These are phyloP conservation scores for Populus tomentosa DNA, from an alignment of 441 rosid genomes.

Conservation along the genomic window DNA sequence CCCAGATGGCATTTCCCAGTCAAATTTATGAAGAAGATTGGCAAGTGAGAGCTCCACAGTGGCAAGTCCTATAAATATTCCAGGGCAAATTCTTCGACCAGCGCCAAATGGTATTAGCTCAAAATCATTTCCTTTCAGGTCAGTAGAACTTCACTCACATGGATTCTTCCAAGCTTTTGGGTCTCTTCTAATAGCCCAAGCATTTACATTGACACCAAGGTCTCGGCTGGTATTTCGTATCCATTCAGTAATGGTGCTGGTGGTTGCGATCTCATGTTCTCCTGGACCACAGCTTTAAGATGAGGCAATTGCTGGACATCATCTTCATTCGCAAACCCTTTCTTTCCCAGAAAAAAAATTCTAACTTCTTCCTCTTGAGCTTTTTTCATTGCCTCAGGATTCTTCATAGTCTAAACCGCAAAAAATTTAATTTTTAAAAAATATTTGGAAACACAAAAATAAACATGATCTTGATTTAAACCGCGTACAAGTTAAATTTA, in stretches of 20 bases:
- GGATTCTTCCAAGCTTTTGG: constrained; percentile 17
- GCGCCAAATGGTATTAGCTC: constrained; percentile 24
- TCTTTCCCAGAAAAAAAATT: background rate
- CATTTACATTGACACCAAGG: constrained; percentile 4
- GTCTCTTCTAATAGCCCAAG: constrained; percentile 12
- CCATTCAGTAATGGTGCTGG: constrained; percentile 15
- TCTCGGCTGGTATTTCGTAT: constrained; percentile 12
- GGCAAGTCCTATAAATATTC: constrained; percentile 3
- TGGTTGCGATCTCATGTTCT: constrained; percentile 29
- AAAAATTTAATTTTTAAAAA: too few species aligned
- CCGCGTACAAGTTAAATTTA: too few species aligned
- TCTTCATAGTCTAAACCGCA: too few species aligned
- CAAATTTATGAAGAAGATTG: constrained; percentile 17
- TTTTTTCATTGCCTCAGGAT: constrained; percentile 19
- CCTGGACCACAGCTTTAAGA: constrained; percentile 20
- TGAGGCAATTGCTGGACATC: constrained; percentile 4
- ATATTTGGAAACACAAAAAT: too few species aligned
- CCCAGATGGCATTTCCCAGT: constrained; percentile 30
- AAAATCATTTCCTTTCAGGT: constrained; percentile 8
- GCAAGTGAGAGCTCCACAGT: constrained; percentile 24
- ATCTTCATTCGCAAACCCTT: constrained; percentile 18
- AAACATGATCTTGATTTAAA: too few species aligned
- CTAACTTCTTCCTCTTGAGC: constrained; percentile 11
- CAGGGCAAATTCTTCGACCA: constrained; percentile 27
- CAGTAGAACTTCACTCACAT: constrained; percentile 1